Evolutionary conservation across 768 basidiomycete genomes (phyloP).

Genomic region (Podaxis rugospora): DNA sequence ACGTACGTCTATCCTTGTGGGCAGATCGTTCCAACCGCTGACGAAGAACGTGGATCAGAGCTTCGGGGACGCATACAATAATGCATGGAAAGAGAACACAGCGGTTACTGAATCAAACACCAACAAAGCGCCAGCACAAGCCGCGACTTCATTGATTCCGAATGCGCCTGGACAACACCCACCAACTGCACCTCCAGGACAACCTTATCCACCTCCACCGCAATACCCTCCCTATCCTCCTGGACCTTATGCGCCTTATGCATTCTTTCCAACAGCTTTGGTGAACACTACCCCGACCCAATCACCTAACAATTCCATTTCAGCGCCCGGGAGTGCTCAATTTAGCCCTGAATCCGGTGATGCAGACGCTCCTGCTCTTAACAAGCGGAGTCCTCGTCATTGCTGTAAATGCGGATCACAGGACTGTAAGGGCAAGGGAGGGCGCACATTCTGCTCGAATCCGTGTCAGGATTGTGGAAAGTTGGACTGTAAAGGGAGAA

Average conservation of each 20-base stretch:
- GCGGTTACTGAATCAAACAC: conserved; percentile 28
- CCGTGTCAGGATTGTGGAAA: conserved; percentile 83
- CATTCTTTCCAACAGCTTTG: conserved; percentile 11
- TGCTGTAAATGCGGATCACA: conserved; percentile 81
- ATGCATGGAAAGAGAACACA: conserved; percentile 61
- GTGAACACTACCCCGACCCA: not conserved
- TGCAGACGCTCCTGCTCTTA: conserved; percentile 8
- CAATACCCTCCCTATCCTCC: conserved; percentile 20
- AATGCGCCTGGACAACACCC: conserved; percentile 6
- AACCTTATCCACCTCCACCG: conserved; percentile 12
- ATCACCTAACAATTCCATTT: conserved; percentile 15
- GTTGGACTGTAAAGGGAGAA: conserved; percentile 72
- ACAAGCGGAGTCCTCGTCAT: conserved; percentile 65
- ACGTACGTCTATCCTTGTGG: conserved; percentile 2
- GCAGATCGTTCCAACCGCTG: not conserved
- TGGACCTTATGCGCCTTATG: conserved; percentile 19
- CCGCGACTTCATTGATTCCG: not conserved
- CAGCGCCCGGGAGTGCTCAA: conserved; percentile 5
- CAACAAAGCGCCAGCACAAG: conserved; percentile 10
- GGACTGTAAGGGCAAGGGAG: conserved; percentile 82
- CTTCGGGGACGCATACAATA: conserved; percentile 49
- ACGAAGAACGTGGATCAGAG: conserved; percentile 25
- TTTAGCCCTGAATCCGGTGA: conserved; percentile 7
- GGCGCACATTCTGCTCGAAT: conserved; percentile 66
- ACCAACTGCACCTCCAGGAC: conserved; percentile 12